Evolutionary conservation across 108 stramenopile species (phyloP).

Genomic region (Nannochloropsis oceanica): DNA sequence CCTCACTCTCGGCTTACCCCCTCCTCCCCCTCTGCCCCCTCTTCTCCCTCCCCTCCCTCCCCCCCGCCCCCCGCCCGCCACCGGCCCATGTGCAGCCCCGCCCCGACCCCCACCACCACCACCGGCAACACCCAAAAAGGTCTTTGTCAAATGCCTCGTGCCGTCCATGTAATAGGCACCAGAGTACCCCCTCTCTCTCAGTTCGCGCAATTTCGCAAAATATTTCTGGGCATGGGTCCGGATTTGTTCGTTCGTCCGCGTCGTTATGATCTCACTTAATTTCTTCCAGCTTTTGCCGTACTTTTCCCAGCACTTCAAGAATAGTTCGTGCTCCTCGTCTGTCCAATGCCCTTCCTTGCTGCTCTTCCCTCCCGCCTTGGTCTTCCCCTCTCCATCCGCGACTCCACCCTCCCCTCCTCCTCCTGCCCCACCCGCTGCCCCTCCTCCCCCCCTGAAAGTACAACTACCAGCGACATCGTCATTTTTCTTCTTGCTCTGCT

Average conservation of each 20-base stretch:
- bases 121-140: background rate
- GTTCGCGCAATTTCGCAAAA: background rate
- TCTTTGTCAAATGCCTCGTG: background rate
- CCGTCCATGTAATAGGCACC: background rate
- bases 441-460: background rate
- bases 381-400: background rate
- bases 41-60: background rate
- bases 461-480: background rate
- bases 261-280: slow-evolving; percentile 2
- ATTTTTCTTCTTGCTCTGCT: background rate
- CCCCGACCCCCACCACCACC: background rate
- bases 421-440: background rate
- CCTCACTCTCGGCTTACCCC: background rate
- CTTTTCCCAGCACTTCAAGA: background rate
- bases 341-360: slow-evolving; percentile 18
- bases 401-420: background rate
- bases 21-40: background rate
- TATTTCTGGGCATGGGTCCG: slow-evolving; percentile 32
- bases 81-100: background rate
- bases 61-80: background rate
- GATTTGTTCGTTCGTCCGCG: slow-evolving; percentile 17
- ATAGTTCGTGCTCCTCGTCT: slow-evolving; percentile 20
- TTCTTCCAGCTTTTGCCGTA: slow-evolving; percentile 17
- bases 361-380: background rate
- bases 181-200: background rate